A percentile compares a stretch with the other conserved stretches of the same genome.
phyloP scores from a whole-genome alignment of 331 rosid genomes.

The Quercus lobata region DNA sequence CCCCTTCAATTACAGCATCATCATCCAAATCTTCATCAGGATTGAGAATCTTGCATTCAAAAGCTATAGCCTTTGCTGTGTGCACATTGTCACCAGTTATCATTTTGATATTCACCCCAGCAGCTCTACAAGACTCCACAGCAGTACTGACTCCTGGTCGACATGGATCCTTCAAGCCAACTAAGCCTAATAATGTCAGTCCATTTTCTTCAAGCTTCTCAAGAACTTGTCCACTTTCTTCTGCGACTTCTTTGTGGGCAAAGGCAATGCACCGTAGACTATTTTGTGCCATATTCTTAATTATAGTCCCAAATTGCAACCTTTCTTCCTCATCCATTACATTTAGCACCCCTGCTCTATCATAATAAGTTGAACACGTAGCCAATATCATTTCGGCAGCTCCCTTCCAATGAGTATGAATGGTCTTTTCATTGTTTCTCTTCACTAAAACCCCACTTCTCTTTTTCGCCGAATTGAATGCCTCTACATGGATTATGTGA shows the following conservation, averaged over 20 bases:
- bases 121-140: constrained; percentile 36
- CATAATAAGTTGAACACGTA: constrained; percentile 26
- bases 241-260: constrained; percentile 16
- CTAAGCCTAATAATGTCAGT: constrained; percentile 24
- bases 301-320: constrained; percentile 7
- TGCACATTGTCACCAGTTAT: constrained; percentile 39
- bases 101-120: constrained; percentile 41
- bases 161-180: constrained; percentile 38
- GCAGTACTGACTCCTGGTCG: constrained; percentile 30
- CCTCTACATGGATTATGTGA: constrained; percentile 21
- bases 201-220: constrained; percentile 28
- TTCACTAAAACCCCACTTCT: constrained; percentile 31
- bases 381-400: constrained; percentile 40
- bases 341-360: constrained; percentile 16
- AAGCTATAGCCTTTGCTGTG: constrained; percentile 42
- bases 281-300: constrained; percentile 36
- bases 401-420: constrained; percentile 39
- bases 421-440: not conserved
- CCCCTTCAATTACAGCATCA: constrained; percentile 29
- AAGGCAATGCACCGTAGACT: constrained; percentile 45
- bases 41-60: constrained; percentile 33
- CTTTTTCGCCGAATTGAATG: constrained; percentile 37
- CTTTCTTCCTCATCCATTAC: constrained; percentile 20
- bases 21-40: constrained; percentile 2
- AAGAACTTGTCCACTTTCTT: not conserved